Evolutionary conservation across 2,329 filamentous ascomycete genomes (phyloP), one percentile per base, ranked within the genome.

Genomic region (Ilyonectria robusta): DNA sequence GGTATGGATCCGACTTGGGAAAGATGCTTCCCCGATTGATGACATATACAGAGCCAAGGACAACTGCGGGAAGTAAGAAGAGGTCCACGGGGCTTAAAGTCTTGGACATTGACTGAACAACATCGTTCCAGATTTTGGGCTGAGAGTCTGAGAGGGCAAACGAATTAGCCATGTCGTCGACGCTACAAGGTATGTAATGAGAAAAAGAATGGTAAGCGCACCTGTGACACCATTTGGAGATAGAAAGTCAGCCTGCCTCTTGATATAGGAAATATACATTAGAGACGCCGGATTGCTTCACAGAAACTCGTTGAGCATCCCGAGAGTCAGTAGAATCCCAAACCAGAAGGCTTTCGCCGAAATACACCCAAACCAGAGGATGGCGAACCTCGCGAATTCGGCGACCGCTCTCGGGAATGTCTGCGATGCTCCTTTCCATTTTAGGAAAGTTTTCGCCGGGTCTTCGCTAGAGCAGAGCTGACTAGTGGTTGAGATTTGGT

Each of bases 1-100:
- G 37, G n/a, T 58, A 48, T 9, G 63, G 63, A 33, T 66, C 63
- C 2, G 51, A 46, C 37, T 46, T 61, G 21, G 63, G 63, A 4
- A 62, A 42, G 19, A 66, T 58, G 37, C 63, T 66, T 13, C 63
- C 63, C 4, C 53, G 33, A 37, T 66, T 66, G 23, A 66, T 58
- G 37, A 62, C 40, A 23, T 53, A 66, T 6, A 54, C 58, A 15
- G 63, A 58, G 10, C 63, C 59, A n/a, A 66, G 47, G 11, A 48
- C 8, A 7, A 66, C 33, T 1, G 65, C n/a, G 7, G 58, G 50
- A 37, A 66, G 67, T 1, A 69, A 37, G 1, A 69, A 6, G 23
- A 65, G 59, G 37, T 69, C 67, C 23, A 48, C 57, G 13, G 29
- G 57, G 7, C 53, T 57, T 2, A 65, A 10, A 1, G 31, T 59